Conservation (phyloP, 2,329 filamentous ascomycete species). For the Teratosphaeria destructans region DNA sequence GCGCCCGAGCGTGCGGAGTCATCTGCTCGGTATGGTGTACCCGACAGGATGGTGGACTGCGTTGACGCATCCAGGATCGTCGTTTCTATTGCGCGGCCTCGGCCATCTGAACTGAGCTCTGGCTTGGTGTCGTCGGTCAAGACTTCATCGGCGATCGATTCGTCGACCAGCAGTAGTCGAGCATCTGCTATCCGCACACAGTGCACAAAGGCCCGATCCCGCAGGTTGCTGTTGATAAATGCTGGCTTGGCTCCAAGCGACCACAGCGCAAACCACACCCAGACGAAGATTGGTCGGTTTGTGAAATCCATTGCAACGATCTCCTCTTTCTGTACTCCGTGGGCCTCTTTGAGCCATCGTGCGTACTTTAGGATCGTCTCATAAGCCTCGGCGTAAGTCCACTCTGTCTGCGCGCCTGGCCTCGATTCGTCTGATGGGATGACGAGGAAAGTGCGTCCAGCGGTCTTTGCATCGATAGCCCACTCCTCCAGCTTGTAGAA, state of each 20-base stretch:
- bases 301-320: conserved; percentile 73
- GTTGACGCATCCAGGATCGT: conserved; percentile 53
- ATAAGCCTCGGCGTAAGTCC: conserved; percentile 70
- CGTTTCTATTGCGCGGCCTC: conserved; percentile 42
- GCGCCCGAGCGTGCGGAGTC: conserved; percentile 22
- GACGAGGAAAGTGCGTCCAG: conserved; percentile 20
- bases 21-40: conserved; percentile 19
- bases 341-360: conserved; percentile 57
- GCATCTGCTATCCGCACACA: conserved; percentile 60
- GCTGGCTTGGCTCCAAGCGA: conserved; percentile 72
- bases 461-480: conserved; percentile 46
- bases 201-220: conserved; percentile 60
- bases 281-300: conserved; percentile 69
- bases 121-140: conserved; percentile 44
- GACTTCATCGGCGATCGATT: conserved; percentile 40
- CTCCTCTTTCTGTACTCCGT: conserved; percentile 57
- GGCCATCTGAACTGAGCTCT: conserved; percentile 35
- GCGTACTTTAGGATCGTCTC: conserved; percentile 61
- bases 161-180: conserved; percentile 59
- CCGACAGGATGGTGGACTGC: conserved; percentile 36
- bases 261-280: conserved; percentile 70
- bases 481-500: conserved; percentile 67
- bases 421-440: conserved; percentile 16
- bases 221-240: conserved; percentile 80
- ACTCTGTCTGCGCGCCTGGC: conserved; percentile 27